Evolutionary conservation across 2,329 filamentous ascomycete genomes (phyloP), one percentile per base, ranked within the genome.

Genomic region (Trichoderma koningiopsis): DNA sequence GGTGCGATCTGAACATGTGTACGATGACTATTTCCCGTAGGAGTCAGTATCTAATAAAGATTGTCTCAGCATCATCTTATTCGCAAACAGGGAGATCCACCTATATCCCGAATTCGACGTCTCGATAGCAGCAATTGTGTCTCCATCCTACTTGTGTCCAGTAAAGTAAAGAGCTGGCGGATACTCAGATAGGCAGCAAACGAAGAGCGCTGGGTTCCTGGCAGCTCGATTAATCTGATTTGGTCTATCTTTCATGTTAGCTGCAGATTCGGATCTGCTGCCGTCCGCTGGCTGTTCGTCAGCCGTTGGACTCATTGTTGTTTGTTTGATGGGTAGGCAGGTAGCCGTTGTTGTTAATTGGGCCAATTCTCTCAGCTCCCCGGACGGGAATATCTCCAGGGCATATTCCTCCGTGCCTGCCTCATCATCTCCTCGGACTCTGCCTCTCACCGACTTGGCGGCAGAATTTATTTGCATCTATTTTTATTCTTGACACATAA

Each of bases 341-440:
- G 4, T 31, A 29, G 19, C 29, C 53, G 14, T 29, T 29, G 27
- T 49, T 22, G 47, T 11, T 11, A n/a, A 29, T 29, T 33, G 27
- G 16, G 14, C 16, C 19, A 8, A 29, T 33, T 19, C n/a, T 35
- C 29, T 14, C 24, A 22, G 37, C 14, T 59, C 22, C 22, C 29
- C 35, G 35, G 57, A 59, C 43, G 22, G 35, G 37, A 59, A 37
- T 43, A 43, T 37, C 13, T 59, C 24, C 55, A 49, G 11, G 0
- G 47, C 47, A 5, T 24, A 49, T 22, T 58, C 47, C 16, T 59
- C 55, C 64, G 64, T 58, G 37, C 37, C 64, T 67, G 31, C 64
- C 64, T 35, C 40, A 19, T 24, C 24, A 5, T 53, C 35, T 24
- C 19, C 2, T 22, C n/a, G 16, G 14, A 14, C 5, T 47, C 43